These are phyloP conservation scores for Xylaria sp. DNA, from an alignment of 2,329 filamentous ascomycete genomes.

Conservation along the genomic window DNA sequence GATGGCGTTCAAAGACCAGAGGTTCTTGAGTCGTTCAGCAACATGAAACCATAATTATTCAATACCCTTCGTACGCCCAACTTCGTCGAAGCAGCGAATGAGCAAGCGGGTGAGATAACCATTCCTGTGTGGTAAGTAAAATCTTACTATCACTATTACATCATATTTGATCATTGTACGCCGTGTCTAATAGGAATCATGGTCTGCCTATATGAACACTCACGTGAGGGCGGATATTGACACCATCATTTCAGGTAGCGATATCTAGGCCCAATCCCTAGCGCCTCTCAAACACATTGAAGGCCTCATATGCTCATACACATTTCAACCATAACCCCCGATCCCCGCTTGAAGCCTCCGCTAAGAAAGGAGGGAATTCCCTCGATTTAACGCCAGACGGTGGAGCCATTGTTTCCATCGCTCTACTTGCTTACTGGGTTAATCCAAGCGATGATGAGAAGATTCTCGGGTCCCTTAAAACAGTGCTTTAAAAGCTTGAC, in stretches of 20 bases:
- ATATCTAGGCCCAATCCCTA: background rate
- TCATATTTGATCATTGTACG: too few species aligned
- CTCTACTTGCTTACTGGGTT: constrained; percentile 20
- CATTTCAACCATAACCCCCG: constrained; percentile 9
- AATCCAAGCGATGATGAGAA: constrained; percentile 18
- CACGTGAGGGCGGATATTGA: constrained; percentile 16
- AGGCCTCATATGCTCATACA: background rate
- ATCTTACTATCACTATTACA: too few species aligned
- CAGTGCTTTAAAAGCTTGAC: constrained; percentile 1
- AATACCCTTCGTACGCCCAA: too few species aligned
- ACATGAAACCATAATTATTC: too few species aligned
- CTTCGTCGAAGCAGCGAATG: too few species aligned
- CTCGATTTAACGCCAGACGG: background rate
- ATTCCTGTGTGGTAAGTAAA: too few species aligned
- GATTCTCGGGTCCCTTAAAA: background rate
- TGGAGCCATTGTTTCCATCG: constrained; percentile 18
- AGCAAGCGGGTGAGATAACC: too few species aligned
- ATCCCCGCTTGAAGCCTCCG: background rate
- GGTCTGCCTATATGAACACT: constrained; percentile 17
- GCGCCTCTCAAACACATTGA: constrained; percentile 3
- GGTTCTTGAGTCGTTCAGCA: too few species aligned
- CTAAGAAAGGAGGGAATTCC: background rate
- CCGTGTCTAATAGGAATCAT: too few species aligned
- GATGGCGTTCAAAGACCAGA: too few species aligned
- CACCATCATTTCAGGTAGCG: background rate